These are phyloP conservation scores for Calonectria hongkongensis DNA, from an alignment of 2,329 filamentous ascomycete species.

Conservation along the genomic window DNA sequence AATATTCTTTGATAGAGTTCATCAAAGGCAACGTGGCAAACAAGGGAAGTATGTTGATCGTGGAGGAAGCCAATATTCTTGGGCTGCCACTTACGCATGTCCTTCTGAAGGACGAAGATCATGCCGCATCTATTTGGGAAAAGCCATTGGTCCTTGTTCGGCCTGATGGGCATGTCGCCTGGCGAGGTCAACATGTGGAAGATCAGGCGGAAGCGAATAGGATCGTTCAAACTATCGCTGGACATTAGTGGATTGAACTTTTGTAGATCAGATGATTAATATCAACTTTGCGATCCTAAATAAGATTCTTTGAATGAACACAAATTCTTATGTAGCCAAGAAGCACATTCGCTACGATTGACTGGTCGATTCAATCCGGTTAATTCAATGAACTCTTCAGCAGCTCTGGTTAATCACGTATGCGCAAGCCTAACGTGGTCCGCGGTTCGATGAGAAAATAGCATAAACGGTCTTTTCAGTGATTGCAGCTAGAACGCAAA, in stretches of 20 bases:
- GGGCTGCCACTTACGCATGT: conserved; percentile 4
- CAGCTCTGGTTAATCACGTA: too few species aligned
- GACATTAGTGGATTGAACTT: not conserved
- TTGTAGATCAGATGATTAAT: not conserved
- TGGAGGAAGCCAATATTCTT: conserved; percentile 10
- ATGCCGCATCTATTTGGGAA: conserved; percentile 11
- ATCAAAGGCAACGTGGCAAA: not conserved
- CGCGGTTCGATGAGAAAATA: too few species aligned
- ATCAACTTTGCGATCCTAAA: too few species aligned
- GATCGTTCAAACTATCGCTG: conserved; percentile 3
- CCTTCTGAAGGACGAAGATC: not conserved
- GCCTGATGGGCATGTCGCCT: conserved; percentile 29
- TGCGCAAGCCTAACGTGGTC: too few species aligned
- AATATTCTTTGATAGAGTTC: conserved; percentile 15
- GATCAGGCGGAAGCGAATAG: conserved; percentile 1
- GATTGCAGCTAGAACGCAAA: too few species aligned
- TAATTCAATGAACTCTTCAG: too few species aligned
- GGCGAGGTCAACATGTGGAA: conserved; percentile 2
- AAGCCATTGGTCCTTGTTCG: conserved; percentile 5
- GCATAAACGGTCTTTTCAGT: too few species aligned
- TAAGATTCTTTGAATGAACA: too few species aligned
- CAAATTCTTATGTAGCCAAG: too few species aligned
- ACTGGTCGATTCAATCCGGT: too few species aligned
- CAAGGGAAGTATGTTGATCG: not conserved
- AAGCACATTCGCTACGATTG: too few species aligned